Evolutionary conservation across 495 filamentous ascomycete genomes (phyloP), one percentile per base, ranked within the genome.

Genomic region (Penicillium robsamsonii): DNA sequence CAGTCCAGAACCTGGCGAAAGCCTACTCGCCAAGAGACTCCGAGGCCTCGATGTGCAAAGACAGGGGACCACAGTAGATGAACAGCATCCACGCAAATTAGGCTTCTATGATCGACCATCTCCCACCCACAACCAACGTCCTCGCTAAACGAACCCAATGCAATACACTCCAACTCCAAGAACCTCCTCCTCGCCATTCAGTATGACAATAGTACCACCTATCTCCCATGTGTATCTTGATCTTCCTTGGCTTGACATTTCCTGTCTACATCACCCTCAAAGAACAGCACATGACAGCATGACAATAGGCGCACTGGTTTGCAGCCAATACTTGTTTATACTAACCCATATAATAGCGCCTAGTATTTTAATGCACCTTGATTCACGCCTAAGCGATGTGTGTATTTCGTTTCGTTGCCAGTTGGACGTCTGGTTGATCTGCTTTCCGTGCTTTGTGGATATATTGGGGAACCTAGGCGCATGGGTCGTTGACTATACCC

Each of bases 21-120:
- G 83, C 46, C 63, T 86, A 25, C 70, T 86, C 30, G 81, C 83
- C 31, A 79, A 76, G 60, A 73, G 78, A 57, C 66, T 86, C 35
- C 74, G 75, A 52, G 68, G 79, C 20, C 64, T 83, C 15, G 81
- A 79, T 50, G 72, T 79, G 8, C 73, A 76, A 17, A 71, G 60
- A 27, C 61, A 65, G 13, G 61, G 67, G 17, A n/a, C 53, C 13
- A 55, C 29, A 51, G 46, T 59, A 57, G 44, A 50, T 60, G 62
- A 65, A 44, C 54, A 15, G 12, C 37, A 41, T 50, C 25, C 46
- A 25, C 17, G 4, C 31, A 50, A 37, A 15, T 13, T 43, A 18
- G 42, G 43, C 55, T 24, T 50, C 33, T 18, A 40, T 25, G 13
- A 42, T 48, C 42, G 27, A 24, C 22, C 46, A 33, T 41, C 40